Percentiles rank a stretch among this genome's conserved stretches.
These are phyloP conservation scores for Hydnomerulius pinastri DNA, from an alignment of 768 basidiomycete species.

Conservation along the genomic window DNA sequence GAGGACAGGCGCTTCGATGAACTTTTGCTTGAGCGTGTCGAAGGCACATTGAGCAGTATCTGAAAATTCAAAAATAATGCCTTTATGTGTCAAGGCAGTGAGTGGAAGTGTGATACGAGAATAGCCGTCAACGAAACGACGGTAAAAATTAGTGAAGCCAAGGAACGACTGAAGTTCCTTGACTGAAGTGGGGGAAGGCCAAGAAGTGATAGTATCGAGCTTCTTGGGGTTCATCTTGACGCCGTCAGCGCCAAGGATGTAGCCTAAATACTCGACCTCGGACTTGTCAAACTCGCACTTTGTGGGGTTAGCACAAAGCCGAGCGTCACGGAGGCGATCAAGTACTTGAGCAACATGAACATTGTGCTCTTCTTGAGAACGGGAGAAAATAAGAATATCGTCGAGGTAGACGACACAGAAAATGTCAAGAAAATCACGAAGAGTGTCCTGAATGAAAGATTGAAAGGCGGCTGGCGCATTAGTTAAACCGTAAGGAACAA, in stretches of 20 bases:
- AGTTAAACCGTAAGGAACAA: conserved; percentile 41
- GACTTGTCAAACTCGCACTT: conserved; percentile 39
- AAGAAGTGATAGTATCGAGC: conserved; percentile 32
- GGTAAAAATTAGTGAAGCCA: conserved; percentile 35
- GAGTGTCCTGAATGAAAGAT: conserved; percentile 41
- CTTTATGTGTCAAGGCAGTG: conserved; percentile 29
- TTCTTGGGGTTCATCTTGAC: no score
- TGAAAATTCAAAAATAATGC: conserved; percentile 27
- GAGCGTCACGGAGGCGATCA: conserved; percentile 26
- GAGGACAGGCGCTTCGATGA: conserved; percentile 21
- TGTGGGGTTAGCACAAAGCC: conserved; percentile 30
- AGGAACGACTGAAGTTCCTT: conserved; percentile 29
- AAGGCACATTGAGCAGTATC: conserved; percentile 15
- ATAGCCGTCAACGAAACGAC: conserved; percentile 38
- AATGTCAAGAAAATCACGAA: conserved; percentile 39
- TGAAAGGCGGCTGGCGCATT: conserved; percentile 47
- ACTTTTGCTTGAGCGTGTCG: conserved; percentile 19
- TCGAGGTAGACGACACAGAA: conserved; percentile 45
- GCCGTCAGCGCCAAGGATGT: conserved; percentile 32
- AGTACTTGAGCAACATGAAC: conserved; percentile 36
- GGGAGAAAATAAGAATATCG: conserved; percentile 46
- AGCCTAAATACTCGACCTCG: conserved; percentile 44
- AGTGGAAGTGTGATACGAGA: conserved; percentile 34
- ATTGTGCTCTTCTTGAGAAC: conserved; percentile 34
- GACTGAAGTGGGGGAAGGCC: conserved; percentile 27